Conservation (phyloP, 2,329 filamentous ascomycete species). For the Aureobasidium sp. region DNA sequence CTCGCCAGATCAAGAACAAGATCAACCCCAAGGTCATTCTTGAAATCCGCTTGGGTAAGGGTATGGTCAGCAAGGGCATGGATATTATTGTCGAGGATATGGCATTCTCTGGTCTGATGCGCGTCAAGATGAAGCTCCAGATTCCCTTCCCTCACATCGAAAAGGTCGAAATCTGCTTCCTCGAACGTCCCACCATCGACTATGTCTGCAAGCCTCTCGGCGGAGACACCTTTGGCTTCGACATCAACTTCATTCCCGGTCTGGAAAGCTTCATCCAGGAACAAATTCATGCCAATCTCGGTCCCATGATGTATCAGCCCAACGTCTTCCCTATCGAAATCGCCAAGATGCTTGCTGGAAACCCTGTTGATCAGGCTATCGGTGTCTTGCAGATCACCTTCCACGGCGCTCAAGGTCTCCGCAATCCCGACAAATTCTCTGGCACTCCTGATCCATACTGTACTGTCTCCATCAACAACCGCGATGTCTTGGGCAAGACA, state of each 20-base stretch:
- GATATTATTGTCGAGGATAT: conserved; percentile 98
- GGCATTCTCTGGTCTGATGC: conserved; percentile 91
- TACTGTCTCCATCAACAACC: conserved; percentile 74
- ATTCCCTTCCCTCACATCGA: conserved; percentile 94
- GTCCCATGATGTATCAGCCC: conserved; percentile 95
- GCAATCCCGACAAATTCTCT: conserved; percentile 90
- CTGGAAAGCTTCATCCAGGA: conserved; percentile 91
- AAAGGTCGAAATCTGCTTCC: conserved; percentile 88
- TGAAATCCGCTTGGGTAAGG: conserved; percentile 90
- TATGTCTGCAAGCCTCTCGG: conserved; percentile 97
- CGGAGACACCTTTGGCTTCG: conserved; percentile 90
- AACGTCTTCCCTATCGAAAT: conserved; percentile 98
- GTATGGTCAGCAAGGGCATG: conserved; percentile 91
- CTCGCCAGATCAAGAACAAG: conserved; percentile 85
- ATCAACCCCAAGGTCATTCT: conserved; percentile 95
- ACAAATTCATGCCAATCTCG: conserved; percentile 88
- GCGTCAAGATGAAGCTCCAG: conserved; percentile 95
- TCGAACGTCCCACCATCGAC: conserved; percentile 82
- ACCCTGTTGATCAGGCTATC: conserved; percentile 88
- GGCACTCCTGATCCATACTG: conserved; percentile 89
- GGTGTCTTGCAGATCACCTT: conserved; percentile 88
- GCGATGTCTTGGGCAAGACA: conserved; percentile 75
- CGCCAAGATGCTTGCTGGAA: conserved; percentile 94
- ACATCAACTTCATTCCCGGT: conserved; percentile 98
- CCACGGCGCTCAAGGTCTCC: conserved; percentile 84